These are phyloP conservation scores for Aureobasidium sp. DNA, from an alignment of 2,329 filamentous ascomycete species.

Conservation along the genomic window DNA sequence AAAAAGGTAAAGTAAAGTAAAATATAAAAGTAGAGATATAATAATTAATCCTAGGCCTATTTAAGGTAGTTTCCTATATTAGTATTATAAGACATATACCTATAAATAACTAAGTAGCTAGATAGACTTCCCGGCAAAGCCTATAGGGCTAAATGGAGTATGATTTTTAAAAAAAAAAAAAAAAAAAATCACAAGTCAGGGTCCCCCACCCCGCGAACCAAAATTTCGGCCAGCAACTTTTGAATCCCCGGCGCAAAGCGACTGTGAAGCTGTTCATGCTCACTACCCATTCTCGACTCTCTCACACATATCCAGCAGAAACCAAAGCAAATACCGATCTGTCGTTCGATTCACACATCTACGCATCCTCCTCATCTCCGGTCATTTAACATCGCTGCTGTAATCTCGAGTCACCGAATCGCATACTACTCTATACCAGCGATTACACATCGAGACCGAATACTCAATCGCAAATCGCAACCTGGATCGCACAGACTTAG, in stretches of 20 bases:
- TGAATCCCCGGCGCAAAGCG: background rate
- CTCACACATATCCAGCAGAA: background rate
- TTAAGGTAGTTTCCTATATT: too few species aligned
- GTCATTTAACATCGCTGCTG: too few species aligned
- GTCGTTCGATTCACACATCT: too few species aligned
- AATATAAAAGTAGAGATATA: too few species aligned
- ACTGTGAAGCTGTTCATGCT: background rate
- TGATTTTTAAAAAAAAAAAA: too few species aligned
- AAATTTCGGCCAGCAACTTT: slow-evolving; percentile 4
- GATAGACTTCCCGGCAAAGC: too few species aligned
- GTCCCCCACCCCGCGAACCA: slow-evolving; percentile 10
- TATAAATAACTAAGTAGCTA: too few species aligned
- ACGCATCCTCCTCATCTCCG: background rate
- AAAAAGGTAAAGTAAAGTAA: too few species aligned
- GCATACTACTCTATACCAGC: background rate
- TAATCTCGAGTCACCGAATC: background rate
- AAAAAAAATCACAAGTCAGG: background rate
- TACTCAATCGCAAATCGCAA: background rate
- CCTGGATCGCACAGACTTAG: background rate
- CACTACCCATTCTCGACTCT: background rate
- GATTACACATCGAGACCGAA: background rate
- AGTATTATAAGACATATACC: too few species aligned
- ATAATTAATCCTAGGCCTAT: too few species aligned
- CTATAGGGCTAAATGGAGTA: too few species aligned
- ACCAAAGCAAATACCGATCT: background rate